phyloP scores from a whole-genome alignment of 83 land plant genomes.

The Diphasiastrum complanatum region DNA sequence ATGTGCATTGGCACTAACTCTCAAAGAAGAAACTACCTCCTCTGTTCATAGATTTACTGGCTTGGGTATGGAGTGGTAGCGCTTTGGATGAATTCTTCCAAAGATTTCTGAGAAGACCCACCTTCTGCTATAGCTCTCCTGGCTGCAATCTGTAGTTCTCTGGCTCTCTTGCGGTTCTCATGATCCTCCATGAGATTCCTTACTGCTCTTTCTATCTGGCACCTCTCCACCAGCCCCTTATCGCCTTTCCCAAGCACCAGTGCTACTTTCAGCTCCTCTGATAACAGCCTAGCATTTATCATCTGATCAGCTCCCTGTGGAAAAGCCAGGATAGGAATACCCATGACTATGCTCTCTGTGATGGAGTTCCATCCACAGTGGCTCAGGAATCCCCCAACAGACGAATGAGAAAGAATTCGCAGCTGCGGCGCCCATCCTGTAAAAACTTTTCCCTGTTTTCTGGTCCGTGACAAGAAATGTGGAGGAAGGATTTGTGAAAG shows the following conservation, averaged over 20 bases:
- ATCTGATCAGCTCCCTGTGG: constrained; percentile 8
- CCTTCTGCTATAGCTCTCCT: neutral
- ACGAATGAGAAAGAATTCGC: constrained; percentile 3
- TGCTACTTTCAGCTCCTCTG: neutral
- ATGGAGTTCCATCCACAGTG: constrained; percentile 20
- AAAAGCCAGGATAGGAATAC: constrained; percentile 5
- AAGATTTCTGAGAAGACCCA: constrained; percentile 1
- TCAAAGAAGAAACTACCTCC: too few species aligned
- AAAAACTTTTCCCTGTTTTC: neutral
- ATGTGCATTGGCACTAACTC: too few species aligned
- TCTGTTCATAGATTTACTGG: too few species aligned
- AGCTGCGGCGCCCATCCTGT: constrained; percentile 16
- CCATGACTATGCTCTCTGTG: neutral
- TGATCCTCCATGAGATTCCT: neutral
- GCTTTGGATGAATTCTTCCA: too few species aligned
- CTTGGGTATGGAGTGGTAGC: too few species aligned
- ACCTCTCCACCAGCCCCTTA: neutral
- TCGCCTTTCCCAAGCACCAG: neutral
- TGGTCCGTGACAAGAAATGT: neutral
- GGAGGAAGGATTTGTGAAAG: neutral
- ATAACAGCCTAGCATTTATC: neutral
- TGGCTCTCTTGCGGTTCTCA: neutral
- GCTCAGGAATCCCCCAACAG: constrained; percentile 9
- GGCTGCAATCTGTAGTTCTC: neutral
- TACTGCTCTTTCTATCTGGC: neutral